Evolutionary conservation across 257 asterid species (phyloP), one percentile per base, ranked within the genome.

Genomic region (Solanum sitiens): DNA sequence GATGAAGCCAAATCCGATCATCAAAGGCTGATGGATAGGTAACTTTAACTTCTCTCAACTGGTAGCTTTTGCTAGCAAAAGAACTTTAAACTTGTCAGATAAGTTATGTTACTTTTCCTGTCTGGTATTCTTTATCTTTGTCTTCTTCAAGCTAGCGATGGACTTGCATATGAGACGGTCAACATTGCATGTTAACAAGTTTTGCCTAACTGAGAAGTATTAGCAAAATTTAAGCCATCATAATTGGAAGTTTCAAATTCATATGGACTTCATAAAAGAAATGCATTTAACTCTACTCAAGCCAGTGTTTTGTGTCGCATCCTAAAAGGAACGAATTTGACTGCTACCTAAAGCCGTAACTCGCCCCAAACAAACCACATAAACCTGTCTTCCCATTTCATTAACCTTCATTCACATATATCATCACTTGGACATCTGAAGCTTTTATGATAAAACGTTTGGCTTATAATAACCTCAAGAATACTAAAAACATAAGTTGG

Each of bases 1-100:
- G 98, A 96, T 89, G 99, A 95, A 89, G 99, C 95, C 89, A 92
- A 93, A 39, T 91, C 98, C 82, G 99, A 95, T 91, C 98, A 94
- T 91, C 89, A 94, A 80, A 90, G 98, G 91, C 93, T 96, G 88
- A 89, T 90, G 86, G 90, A 94, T 92, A 96, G 99, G 99, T 97
- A 65, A 65, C 87, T 42, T 85, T 56, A 74, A 42, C 83, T 70
- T 75, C 87, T 72, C 45, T 40, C 87, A 16, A 14, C 68, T 4
- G 39, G 25, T 47, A 80, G 67, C 40, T 80, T 47, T 80, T 47
- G 70, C 68, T 80, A 5, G 27, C 11, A 30, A 80, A 47, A 30
- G 84, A 37, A 15, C 18, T 80, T 80, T 21, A 32, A 11, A 50
- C 68, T 80, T 6, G 85, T 80, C 68, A 30, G 70, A 45, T 50